Conservation (phyloP, 75 land plant genomes). For the Pinus tabuliformis region DNA sequence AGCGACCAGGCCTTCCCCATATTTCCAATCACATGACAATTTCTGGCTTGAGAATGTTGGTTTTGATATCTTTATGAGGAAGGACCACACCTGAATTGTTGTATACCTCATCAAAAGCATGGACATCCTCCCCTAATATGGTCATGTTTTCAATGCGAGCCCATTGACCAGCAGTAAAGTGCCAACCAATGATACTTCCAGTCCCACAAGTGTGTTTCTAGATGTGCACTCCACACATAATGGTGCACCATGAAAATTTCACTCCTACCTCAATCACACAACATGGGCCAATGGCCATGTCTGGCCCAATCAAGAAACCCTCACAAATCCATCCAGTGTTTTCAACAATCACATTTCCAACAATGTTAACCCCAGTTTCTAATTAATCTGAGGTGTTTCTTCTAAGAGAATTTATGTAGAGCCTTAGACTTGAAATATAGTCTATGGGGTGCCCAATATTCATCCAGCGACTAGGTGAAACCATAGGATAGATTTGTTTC, state of each 20-base stretch:
- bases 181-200: slow-evolving; percentile 93
- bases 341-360: slow-evolving; percentile 83
- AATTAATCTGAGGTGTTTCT: slow-evolving; percentile 59
- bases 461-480: slow-evolving; percentile 91
- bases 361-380: slow-evolving; percentile 53
- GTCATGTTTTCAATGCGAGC: slow-evolving; percentile 93
- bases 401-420: slow-evolving; percentile 72
- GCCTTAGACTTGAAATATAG: slow-evolving; percentile 82
- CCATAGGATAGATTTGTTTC: slow-evolving; percentile 71
- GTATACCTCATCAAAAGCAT: slow-evolving; percentile 81
- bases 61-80: slow-evolving; percentile 88
- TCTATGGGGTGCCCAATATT: slow-evolving; percentile 92
- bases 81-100: slow-evolving; percentile 88
- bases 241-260: slow-evolving; percentile 82
- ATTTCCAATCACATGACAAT: slow-evolving; percentile 69
- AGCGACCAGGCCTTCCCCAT: too few relatives aligned
- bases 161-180: slow-evolving; percentile 93
- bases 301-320: slow-evolving; percentile 92
- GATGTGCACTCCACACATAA: slow-evolving; percentile 85
- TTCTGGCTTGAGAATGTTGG: slow-evolving; percentile 82
- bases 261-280: slow-evolving; percentile 87
- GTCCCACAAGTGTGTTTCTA: slow-evolving; percentile 91
- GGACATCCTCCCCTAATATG: slow-evolving; percentile 84
- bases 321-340: slow-evolving; percentile 77
- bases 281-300: slow-evolving; percentile 87